Percentiles rank a stretch among this genome's conserved stretches.
Evolutionary conservation across 2,329 filamentous ascomycete genomes (phyloP).

Genomic region (Calonectria leucothoes): DNA sequence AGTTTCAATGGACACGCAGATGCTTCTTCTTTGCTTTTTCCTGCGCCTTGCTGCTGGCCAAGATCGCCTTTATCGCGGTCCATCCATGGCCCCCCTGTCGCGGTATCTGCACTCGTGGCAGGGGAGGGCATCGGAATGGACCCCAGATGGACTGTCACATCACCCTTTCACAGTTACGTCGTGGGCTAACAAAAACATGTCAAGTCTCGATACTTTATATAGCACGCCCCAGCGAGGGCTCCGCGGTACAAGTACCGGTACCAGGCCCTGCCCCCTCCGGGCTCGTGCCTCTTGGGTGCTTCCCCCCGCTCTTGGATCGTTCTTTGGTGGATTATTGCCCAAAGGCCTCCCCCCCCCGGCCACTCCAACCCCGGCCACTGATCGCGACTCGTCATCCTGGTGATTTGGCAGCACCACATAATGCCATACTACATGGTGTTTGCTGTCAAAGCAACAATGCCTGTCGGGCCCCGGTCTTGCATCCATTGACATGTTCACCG

Average conservation of each 20-base stretch:
- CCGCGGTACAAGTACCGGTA: conserved; percentile 1
- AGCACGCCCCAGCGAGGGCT: neutral
- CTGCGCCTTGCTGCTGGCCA: neutral
- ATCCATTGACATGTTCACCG: conserved; percentile 1
- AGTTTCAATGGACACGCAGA: neutral
- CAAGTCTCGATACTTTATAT: neutral
- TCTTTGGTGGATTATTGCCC: conserved; percentile 27
- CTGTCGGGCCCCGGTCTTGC: neutral
- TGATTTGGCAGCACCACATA: conserved; percentile 24
- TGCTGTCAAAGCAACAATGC: conserved; percentile 16
- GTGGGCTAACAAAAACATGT: neutral
- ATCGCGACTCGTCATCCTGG: conserved; percentile 25
- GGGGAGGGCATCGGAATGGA: conserved; percentile 1
- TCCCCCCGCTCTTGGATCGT: conserved; percentile 16
- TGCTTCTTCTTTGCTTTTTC: conserved; percentile 1
- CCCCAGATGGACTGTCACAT: conserved; percentile 18
- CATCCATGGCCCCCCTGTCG: conserved; percentile 5
- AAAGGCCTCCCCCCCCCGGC: conserved; percentile 15
- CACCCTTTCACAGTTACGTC: neutral
- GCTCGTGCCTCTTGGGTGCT: neutral
- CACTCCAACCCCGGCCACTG: conserved; percentile 17
- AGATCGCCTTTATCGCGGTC: neutral
- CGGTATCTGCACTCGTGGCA: conserved; percentile 13
- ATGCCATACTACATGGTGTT: conserved; percentile 10
- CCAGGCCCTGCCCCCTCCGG: neutral